A percentile compares a stretch with the other conserved stretches of the same genome.
These are phyloP conservation scores for Centrapalus pauciflorus DNA, from an alignment of 129 eudicot genomes.

Conservation along the genomic window DNA sequence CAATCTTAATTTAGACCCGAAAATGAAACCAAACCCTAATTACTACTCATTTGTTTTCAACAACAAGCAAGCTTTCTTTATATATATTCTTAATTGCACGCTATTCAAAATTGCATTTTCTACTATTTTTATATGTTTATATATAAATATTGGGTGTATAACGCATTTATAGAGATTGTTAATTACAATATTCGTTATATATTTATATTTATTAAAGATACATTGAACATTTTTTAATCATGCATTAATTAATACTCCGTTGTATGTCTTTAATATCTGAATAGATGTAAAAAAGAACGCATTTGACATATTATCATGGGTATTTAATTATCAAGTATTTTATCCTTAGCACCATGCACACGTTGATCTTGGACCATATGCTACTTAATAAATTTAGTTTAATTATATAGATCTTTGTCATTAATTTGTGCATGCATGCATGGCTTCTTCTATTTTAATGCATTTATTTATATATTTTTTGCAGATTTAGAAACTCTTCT, in stretches of 20 bases:
- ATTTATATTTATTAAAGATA: background rate
- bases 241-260: background rate
- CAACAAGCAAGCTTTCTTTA: too few species aligned
- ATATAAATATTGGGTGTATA: too few species aligned
- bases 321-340: background rate
- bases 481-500: conserved; percentile 4
- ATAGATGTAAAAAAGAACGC: background rate
- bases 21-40: too few species aligned
- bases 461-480: background rate
- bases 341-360: conserved; percentile 18
- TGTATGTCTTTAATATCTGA: background rate
- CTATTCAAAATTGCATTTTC: too few species aligned
- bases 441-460: conserved; percentile 25
- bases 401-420: conserved; percentile 11
- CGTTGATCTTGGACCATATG: conserved; percentile 21
- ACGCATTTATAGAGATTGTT: background rate
- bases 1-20: too few species aligned
- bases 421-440: conserved; percentile 28
- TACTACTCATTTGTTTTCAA: too few species aligned
- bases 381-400: background rate
- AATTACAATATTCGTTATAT: too few species aligned
- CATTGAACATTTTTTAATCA: too few species aligned
- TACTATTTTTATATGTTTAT: too few species aligned
- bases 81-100: too few species aligned
- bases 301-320: conserved; percentile 19